Evolutionary conservation across 2,329 filamentous ascomycete species (phyloP).

Genomic region (Colletotrichum lupini): DNA sequence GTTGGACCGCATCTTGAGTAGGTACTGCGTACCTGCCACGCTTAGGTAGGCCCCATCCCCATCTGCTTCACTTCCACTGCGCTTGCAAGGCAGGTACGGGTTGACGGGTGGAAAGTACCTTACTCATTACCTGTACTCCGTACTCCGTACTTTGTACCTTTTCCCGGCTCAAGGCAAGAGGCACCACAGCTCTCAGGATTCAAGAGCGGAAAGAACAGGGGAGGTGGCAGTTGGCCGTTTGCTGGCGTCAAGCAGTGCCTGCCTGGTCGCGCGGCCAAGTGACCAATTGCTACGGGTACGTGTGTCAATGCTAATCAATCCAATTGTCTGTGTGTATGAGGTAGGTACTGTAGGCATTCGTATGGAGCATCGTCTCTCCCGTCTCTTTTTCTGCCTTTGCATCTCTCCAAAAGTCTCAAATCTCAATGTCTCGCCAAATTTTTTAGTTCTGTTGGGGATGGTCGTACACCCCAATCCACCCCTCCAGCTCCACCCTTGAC

Average conservation of each 20-base stretch:
- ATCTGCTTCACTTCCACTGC: neutral
- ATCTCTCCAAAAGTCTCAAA: slow-evolving; percentile 31
- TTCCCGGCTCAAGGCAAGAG: neutral
- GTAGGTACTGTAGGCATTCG: too few relatives aligned
- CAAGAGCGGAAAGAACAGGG: neutral
- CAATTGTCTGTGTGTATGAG: neutral
- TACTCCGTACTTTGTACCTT: neutral
- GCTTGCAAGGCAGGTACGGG: neutral
- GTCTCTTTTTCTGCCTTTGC: neutral
- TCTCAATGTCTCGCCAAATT: slow-evolving; percentile 36
- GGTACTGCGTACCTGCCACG: neutral
- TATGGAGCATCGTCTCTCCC: neutral
- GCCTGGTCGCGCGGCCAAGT: neutral
- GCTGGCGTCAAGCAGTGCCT: neutral
- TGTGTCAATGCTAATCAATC: neutral
- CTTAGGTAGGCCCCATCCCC: too few relatives aligned
- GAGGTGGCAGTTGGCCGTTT: neutral
- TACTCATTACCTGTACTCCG: too few relatives aligned
- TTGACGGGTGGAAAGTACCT: neutral
- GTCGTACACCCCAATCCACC: slow-evolving; percentile 33
- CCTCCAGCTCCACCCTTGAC: slow-evolving; percentile 33
- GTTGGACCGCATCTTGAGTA: slow-evolving; percentile 14
- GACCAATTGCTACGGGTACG: neutral
- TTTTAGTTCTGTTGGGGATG: slow-evolving; percentile 58
- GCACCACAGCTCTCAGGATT: neutral